phyloP scores from a whole-genome alignment of 345 rosid species.

The Clausena lansium region DNA sequence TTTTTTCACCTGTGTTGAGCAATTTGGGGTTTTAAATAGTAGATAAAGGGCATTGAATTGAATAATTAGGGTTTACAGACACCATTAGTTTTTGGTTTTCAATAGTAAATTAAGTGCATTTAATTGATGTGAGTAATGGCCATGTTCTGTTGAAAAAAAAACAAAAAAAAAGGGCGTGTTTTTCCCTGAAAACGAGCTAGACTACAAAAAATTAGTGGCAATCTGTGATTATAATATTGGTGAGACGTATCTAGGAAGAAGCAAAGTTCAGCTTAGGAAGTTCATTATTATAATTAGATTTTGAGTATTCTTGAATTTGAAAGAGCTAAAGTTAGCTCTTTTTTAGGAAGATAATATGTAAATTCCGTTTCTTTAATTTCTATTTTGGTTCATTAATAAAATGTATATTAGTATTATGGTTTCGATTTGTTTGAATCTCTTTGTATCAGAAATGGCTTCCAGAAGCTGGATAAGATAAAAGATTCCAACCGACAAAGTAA shows the following conservation, averaged over 20 bases:
- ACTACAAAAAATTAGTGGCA: neutral
- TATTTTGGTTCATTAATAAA: neutral
- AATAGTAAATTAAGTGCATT: neutral
- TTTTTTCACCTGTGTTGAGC: neutral
- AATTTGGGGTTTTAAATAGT: neutral
- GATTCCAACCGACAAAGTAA: constrained; percentile 92
- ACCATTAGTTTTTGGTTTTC: neutral
- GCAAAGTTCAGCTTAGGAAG: neutral
- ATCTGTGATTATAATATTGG: neutral
- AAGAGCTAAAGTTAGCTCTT: neutral
- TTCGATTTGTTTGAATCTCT: neutral
- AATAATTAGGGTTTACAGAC: neutral
- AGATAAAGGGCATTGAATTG: neutral
- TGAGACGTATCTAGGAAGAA: neutral
- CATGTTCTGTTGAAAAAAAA: neutral
- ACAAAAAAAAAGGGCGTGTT: neutral
- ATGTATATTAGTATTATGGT: neutral
- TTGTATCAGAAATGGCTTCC: constrained; percentile 87
- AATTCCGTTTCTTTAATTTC: neutral
- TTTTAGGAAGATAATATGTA: neutral
- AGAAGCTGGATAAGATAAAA: constrained; percentile 90
- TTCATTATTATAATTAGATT: neutral
- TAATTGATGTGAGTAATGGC: neutral
- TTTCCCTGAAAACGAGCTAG: neutral
- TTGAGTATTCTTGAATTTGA: neutral